Percentiles rank a stretch among this genome's conserved stretches.
These are phyloP conservation scores for Pilatotrama ljubarskyi DNA, from an alignment of 768 basidiomycete genomes.

Conservation along the genomic window DNA sequence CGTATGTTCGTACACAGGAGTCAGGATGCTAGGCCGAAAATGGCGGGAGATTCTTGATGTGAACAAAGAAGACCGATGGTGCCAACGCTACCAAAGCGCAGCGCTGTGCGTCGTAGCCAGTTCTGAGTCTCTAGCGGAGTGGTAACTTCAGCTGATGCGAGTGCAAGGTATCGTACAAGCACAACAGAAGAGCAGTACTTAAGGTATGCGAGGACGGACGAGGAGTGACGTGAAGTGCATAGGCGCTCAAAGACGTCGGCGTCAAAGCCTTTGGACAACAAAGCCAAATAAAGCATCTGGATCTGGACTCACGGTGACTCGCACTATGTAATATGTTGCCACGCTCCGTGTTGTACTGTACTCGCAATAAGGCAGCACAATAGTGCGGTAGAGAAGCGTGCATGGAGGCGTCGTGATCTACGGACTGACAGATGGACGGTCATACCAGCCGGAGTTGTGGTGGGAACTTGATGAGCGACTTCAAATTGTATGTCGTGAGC, in stretches of 20 bases:
- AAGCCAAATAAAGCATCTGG: not conserved
- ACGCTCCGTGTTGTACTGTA: too few relatives aligned
- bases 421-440: too few relatives aligned
- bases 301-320: not conserved
- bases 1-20: too few relatives aligned
- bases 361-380: too few relatives aligned
- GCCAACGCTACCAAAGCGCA: slow-evolving; percentile 6
- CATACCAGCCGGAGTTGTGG: too few relatives aligned
- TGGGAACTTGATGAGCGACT: too few relatives aligned
- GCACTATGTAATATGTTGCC: too few relatives aligned
- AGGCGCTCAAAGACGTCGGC: not conserved
- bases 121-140: not conserved
- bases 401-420: too few relatives aligned
- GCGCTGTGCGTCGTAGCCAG: not conserved
- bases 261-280: slow-evolving; percentile 10
- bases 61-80: not conserved
- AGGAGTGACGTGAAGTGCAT: not conserved
- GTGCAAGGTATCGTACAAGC: not conserved
- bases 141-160: too few relatives aligned
- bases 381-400: too few relatives aligned
- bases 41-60: not conserved
- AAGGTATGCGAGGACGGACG: not conserved
- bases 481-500: too few relatives aligned
- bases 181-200: not conserved
- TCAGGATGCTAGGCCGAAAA: not conserved